These are phyloP conservation scores for Colletotrichum sp. DNA, from an alignment of 2,329 filamentous ascomycete genomes.

Conservation along the genomic window DNA sequence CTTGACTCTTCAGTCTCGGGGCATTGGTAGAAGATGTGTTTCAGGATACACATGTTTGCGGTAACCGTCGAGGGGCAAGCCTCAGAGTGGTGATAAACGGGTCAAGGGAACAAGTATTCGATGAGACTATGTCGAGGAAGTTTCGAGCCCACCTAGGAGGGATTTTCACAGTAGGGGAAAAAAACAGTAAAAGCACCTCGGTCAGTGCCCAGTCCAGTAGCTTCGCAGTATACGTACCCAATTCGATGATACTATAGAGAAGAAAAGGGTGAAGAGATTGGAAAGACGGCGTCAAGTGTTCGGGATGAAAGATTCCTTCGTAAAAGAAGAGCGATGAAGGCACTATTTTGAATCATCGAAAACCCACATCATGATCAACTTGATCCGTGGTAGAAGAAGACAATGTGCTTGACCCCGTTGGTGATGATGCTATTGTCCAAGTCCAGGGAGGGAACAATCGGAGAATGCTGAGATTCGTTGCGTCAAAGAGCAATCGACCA, in stretches of 20 bases:
- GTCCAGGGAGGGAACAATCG: neutral
- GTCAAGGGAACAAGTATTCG: no score
- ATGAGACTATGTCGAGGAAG: no score
- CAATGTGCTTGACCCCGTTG: neutral
- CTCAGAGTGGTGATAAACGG: neutral
- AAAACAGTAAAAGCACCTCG: no score
- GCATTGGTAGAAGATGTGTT: neutral
- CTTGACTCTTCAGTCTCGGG: neutral
- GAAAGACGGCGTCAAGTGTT: neutral
- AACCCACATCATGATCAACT: neutral
- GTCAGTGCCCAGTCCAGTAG: no score
- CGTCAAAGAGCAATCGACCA: neutral
- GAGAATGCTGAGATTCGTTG: neutral
- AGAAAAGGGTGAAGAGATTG: rapidly evolving
- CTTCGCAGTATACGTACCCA: no score
- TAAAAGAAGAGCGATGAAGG: neutral
- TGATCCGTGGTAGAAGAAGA: neutral
- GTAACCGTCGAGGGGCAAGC: neutral
- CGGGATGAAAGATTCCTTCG: neutral
- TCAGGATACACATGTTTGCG: neutral
- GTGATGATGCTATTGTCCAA: neutral
- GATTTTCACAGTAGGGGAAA: no score
- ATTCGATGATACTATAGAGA: neutral
- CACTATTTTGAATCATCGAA: rapidly evolving
- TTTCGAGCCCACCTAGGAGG: no score